A percentile compares a stretch with the other conserved stretches of the same genome.
These are phyloP conservation scores for Neoboletus magnificus DNA, from an alignment of 768 basidiomycete genomes.

Conservation along the genomic window DNA sequence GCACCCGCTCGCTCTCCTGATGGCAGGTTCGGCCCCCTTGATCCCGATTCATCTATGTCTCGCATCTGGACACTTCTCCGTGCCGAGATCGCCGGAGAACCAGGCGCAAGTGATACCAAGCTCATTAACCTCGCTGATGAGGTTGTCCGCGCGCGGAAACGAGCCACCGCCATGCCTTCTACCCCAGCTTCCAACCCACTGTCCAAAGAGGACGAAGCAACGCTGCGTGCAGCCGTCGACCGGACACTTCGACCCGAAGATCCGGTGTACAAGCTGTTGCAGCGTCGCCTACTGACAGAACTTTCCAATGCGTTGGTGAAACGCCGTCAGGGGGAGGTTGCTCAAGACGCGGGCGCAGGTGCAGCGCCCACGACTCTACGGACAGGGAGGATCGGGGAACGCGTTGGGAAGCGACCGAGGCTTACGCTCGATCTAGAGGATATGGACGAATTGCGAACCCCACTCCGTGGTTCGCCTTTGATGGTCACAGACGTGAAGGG, in stretches of 20 bases:
- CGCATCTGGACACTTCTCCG: slow-evolving; percentile 67
- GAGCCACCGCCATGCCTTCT: slow-evolving; percentile 7
- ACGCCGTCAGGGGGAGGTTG: slow-evolving; percentile 7
- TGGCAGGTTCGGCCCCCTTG: slow-evolving; percentile 5
- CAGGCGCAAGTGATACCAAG: slow-evolving; percentile 44
- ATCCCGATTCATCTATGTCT: slow-evolving; percentile 43
- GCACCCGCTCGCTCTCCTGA: slow-evolving; percentile 5
- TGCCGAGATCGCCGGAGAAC: slow-evolving; percentile 45
- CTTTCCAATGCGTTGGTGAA: slow-evolving; percentile 30
- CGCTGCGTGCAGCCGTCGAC: slow-evolving; percentile 57
- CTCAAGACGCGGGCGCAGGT: not conserved
- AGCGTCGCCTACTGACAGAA: slow-evolving; percentile 51
- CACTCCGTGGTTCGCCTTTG: not conserved
- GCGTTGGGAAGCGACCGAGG: slow-evolving; percentile 25
- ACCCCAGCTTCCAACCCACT: slow-evolving; percentile 2
- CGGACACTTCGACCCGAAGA: slow-evolving; percentile 59
- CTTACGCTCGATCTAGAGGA: slow-evolving; percentile 26
- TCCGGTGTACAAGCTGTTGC: slow-evolving; percentile 64
- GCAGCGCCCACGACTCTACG: slow-evolving; percentile 27
- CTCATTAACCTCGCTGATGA: slow-evolving; percentile 72
- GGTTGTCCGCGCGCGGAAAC: slow-evolving; percentile 52
- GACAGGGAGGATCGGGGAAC: slow-evolving; percentile 29
- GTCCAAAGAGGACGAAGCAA: slow-evolving; percentile 44
- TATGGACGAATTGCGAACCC: slow-evolving; percentile 7
- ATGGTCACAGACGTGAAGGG: slow-evolving; percentile 46